Base-by-base conservation (phyloP, 75 land plant genomes). In the Pseudotsuga menziesii region DNA sequence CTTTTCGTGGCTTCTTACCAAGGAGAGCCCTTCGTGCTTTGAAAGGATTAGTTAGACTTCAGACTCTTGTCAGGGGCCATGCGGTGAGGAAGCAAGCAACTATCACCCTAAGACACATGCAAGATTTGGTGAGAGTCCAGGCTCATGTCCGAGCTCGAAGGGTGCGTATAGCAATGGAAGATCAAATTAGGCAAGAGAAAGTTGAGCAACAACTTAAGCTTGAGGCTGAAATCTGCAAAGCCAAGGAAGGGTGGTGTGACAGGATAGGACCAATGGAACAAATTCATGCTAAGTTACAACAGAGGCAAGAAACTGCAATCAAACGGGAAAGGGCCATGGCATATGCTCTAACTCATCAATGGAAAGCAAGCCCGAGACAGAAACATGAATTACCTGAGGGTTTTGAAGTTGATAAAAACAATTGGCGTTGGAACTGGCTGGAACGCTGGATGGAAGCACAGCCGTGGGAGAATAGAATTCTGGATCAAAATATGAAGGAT, bases 241-340 rank as follows among this genome's bases (percentile, higher is more conserved):
- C 83, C 25, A 89, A 90, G 82, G 92, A 89, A 72, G 94, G 91
- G 16, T 93, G 96, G 96, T 89, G 91, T 81, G 91, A 90, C 76
- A 88, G 92, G 61, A 76, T 79, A 35, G 81, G 89, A 71, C 87
- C 94, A 14, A 89, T 85, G 58, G 87, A 93, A 75, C 82, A 93
- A 56, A 88, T 93, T 76, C 90, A 93, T 79, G 80, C 87, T 56
- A 93, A 93, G 70, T 78, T 93, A 71, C 81, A 88, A 41, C 85
- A 90, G 82, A 87, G 91, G 83, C 91, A 93, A 72, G 96, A 93
- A 72, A 94, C 94, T 73, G 90, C 93, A 60, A 91, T 87, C 32
- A 93, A 93, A 84, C 87, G 94, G 35, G 94, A 91, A 84, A 93
- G 96, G 78, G 96, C 96, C 39, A 87, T 83, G 90, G 96, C 96